Base-by-base conservation (phyloP, 2,329 filamentous ascomycete genomes). In the Cladosporium colombiae region DNA sequence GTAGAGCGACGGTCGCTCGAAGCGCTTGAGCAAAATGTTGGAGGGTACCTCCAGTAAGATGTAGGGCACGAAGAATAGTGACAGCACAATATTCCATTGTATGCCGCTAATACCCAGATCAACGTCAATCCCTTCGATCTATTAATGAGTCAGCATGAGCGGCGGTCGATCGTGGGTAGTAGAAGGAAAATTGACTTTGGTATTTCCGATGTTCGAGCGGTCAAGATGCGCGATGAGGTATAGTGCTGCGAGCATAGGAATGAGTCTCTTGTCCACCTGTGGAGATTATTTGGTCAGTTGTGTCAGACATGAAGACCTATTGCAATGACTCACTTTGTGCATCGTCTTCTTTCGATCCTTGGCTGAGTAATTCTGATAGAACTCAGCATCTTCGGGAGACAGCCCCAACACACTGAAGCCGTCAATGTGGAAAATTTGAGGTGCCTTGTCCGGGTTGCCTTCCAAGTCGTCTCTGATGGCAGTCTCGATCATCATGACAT, bases 11-110 rank as follows among this genome's bases (percentile, higher is more conserved):
- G 78, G 73, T 10, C 68, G 65, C 21, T 81, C 80, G 61, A 83
- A 72, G 27, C 72, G 73, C 69, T 82, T 82, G 67, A 83, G 74
- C 27, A 81, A 73, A 14, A 82, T 68, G 66, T 82, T 82, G 67
- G 75, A 78, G 40, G 80, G 74, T 6, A 80, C 75, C 69, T 83
- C 81, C 65, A 83, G 80, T 1, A 81, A 67, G 10, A 82, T 80
- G 66, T 83, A 83, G 0, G 81, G 80, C 14, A 82, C 77, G 70
- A 81, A 82, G 73, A 82, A 66, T 11, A 63, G 23, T 3, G 60
- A 63, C 8, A 66, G 53, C 18, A 63, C 37, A 8, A 63, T 59
- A n/a, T 66, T 66, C 49, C 44, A 66, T 27, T 66, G 59, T 14
- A 58, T 50, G 37, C 53, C 65, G 40, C 25, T 53, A 31, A 63